Percentiles rank a stretch among this genome's conserved stretches.
phyloP scores from a whole-genome alignment of 176 grass and related monocot genomes.

The Oryza rufipogon region DNA sequence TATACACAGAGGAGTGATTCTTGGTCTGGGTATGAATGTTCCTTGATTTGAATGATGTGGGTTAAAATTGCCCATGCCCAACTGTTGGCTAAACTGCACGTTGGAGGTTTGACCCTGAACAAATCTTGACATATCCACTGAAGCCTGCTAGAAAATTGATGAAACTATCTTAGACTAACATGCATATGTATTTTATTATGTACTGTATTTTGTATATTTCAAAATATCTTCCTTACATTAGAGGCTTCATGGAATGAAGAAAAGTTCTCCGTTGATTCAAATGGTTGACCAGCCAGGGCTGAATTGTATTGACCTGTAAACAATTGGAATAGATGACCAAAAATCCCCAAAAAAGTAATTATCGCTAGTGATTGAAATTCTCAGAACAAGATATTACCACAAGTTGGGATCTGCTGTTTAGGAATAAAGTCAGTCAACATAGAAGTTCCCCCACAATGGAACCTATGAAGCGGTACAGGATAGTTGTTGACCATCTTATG shows the following conservation, averaged over 20 bases:
- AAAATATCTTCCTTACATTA: constrained; percentile 42
- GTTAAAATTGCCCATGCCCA: not conserved
- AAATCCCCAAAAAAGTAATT: constrained; percentile 6
- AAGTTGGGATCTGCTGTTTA: constrained; percentile 22
- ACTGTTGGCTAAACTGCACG: constrained; percentile 19
- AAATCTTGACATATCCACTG: constrained; percentile 28
- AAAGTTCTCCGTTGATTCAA: constrained; percentile 24
- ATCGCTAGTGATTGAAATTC: not conserved
- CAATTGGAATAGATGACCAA: not conserved
- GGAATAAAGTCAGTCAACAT: constrained; percentile 15
- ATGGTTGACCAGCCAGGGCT: constrained; percentile 17
- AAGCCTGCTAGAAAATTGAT: constrained; percentile 44
- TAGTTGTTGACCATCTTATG: constrained; percentile 51
- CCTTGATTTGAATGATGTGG: constrained; percentile 34
- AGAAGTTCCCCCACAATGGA: constrained; percentile 31
- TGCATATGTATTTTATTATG: not conserved
- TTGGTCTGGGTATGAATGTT: constrained; percentile 33
- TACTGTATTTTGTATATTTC: not conserved
- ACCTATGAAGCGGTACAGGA: constrained; percentile 35
- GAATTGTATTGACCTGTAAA: constrained; percentile 33
- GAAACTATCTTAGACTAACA: constrained; percentile 27
- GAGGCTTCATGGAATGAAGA: constrained; percentile 7
- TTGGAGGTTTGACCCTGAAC: constrained; percentile 33
- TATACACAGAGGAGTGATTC: constrained; percentile 24
- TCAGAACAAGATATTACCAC: constrained; percentile 39